Base-by-base conservation (phyloP, 1,284 basidiomycete species). In the Leccinum solheimii region DNA sequence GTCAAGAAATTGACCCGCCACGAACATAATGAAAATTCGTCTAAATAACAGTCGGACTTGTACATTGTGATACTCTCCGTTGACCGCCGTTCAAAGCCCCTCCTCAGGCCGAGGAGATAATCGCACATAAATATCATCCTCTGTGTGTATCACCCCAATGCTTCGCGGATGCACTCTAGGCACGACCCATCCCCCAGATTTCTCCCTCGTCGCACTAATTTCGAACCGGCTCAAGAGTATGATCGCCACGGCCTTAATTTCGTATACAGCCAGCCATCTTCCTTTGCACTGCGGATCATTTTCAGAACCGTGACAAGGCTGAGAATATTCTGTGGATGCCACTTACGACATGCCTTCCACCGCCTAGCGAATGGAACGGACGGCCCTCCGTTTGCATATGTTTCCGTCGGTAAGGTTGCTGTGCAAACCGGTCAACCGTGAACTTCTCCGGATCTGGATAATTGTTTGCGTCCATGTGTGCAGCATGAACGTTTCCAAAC, bases 261-360 rank as follows among this genome's bases (percentile, higher is more conserved):
- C 61, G 56, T 73, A 71, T 6, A 71, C 14, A 0, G 69, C 64
- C 5, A 73, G 21, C 67, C 70, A 71, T 45, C 69, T 60, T 9
- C 69, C 69, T 19, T 72, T 71, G 59, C 70, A 71, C 69, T 73
- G 8, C 2, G 19, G 1, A 26, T n/a, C 11, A 10, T 67, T 1
- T 56, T 51, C 14, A 58, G 2, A 1, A 1, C 5, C 6, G 27
- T 11, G 14, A n/a, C 13, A n/a, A 13, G 9, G 5, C 7, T n/a
- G 11, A 27, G 54, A 55, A 43, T 3, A 51, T 23, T n/a, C 6
- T 52, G 53, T 54, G 21, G 40, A 3, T 0, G 0, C n/a, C 5
- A 56, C 69, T 54, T 45, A 73, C 70, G 27, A 63, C 21, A 51
- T 72, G 70, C 6, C 58, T 72, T 0, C 70, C 72, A 26, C 60